A percentile compares a stretch with the other conserved stretches of the same genome.
phyloP scores from a whole-genome alignment of 2,329 filamentous ascomycete genomes.

The Ceratocystis lukuohia region DNA sequence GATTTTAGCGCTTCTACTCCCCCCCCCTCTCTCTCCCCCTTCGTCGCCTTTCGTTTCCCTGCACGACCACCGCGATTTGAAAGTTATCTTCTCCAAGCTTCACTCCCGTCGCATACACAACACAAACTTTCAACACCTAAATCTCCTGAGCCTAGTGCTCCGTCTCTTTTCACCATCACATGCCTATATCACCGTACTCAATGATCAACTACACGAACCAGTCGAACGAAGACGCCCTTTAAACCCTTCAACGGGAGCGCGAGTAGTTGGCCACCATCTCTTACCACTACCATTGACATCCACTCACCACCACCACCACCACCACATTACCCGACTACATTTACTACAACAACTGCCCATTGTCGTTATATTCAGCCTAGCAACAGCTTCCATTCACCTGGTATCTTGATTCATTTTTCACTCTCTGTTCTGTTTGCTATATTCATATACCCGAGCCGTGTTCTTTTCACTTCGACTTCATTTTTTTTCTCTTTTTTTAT shows the following conservation, averaged over 20 bases:
- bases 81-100: neutral
- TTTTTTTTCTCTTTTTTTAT: neutral
- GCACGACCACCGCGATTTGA: constrained; percentile 2
- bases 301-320: neutral
- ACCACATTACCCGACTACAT: neutral
- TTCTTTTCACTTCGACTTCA: neutral
- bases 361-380: neutral
- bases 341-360: neutral
- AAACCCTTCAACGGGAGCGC: constrained; percentile 51
- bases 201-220: constrained; percentile 41
- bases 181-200: constrained; percentile 23
- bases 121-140: constrained; percentile 22
- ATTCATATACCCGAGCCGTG: constrained; percentile 6
- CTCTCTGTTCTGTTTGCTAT: neutral
- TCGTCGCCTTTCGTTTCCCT: neutral
- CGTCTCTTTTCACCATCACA: constrained; percentile 26
- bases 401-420: constrained; percentile 1
- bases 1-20: neutral
- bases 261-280: constrained; percentile 30
- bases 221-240: constrained; percentile 53
- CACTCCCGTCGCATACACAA: neutral
- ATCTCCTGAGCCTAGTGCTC: constrained; percentile 32
- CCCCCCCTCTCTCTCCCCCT: neutral
- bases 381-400: neutral
- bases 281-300: neutral